Evolutionary conservation across 345 rosid genomes (phyloP).

Genomic region (Eutrema japonicum): DNA sequence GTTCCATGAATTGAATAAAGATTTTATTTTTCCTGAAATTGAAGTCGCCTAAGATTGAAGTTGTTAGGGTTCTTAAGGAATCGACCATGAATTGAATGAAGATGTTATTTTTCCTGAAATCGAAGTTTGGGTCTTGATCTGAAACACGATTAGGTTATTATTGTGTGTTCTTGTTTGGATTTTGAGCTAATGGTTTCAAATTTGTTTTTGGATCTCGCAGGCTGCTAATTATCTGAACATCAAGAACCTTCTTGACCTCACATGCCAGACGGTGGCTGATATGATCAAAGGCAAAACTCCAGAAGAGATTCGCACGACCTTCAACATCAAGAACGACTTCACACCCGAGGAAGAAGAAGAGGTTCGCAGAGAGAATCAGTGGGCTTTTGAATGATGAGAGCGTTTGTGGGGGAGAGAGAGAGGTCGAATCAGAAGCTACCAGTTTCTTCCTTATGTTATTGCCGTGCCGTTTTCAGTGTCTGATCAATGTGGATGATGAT

Average conservation of each 20-base stretch:
- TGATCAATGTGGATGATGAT: conserved; percentile 35
- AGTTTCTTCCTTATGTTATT: conserved; percentile 17
- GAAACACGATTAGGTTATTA: too few relatives aligned
- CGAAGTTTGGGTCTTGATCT: too few relatives aligned
- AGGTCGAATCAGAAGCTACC: not conserved
- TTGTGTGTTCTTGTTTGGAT: not conserved
- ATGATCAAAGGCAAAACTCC: conserved; percentile 75
- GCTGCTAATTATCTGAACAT: conserved; percentile 71
- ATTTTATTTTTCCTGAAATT: not conserved
- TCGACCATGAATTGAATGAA: not conserved
- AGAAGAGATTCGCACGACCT: conserved; percentile 57
- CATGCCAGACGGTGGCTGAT: conserved; percentile 69
- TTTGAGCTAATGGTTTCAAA: not conserved
- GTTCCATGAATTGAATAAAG: not conserved
- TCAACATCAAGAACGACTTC: conserved; percentile 68
- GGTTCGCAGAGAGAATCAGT: conserved; percentile 63
- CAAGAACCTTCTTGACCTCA: conserved; percentile 57
- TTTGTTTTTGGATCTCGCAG: conserved; percentile 39
- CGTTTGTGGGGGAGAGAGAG: not conserved
- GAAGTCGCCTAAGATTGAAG: not conserved
- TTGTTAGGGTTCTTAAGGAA: not conserved
- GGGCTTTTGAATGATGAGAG: conserved; percentile 64
- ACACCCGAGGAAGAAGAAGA: conserved; percentile 63
- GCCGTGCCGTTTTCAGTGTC: not conserved
- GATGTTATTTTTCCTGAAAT: not conserved